phyloP scores from a whole-genome alignment of 306 rosid genomes.

The Abrus pulchellus region DNA sequence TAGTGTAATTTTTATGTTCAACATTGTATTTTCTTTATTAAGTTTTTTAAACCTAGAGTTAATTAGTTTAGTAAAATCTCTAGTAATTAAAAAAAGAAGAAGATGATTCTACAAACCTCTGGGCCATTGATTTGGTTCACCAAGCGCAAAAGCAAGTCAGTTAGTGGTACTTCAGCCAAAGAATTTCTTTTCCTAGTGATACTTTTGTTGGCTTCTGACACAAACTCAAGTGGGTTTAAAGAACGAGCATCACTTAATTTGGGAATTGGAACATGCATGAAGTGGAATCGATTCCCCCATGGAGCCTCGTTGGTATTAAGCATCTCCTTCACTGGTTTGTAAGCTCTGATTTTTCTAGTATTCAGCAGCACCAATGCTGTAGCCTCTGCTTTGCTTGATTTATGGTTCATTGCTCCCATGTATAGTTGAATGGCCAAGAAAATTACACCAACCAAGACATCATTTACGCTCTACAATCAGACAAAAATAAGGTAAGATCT shows the following conservation, averaged over 20 bases:
- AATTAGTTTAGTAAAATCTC: too few relatives aligned
- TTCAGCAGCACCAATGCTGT: slow-evolving; percentile 60
- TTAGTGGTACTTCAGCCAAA: slow-evolving; percentile 24
- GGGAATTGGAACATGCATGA: slow-evolving; percentile 54
- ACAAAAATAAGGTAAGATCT: too few relatives aligned
- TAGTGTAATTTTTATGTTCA: not conserved
- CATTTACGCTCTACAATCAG: slow-evolving; percentile 53
- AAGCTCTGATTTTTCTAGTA: slow-evolving; percentile 51
- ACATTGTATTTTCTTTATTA: not conserved
- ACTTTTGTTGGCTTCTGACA: slow-evolving; percentile 43
- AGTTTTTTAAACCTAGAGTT: too few relatives aligned
- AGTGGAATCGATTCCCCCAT: slow-evolving; percentile 60
- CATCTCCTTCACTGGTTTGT: slow-evolving; percentile 53
- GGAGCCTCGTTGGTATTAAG: slow-evolving; percentile 29
- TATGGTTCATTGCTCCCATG: slow-evolving; percentile 46
- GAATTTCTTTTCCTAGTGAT: slow-evolving; percentile 54
- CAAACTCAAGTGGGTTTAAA: slow-evolving; percentile 56
- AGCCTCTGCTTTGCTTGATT: slow-evolving; percentile 44
- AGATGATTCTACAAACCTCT: slow-evolving; percentile 38
- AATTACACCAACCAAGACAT: slow-evolving; percentile 49
- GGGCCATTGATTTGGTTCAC: slow-evolving; percentile 51
- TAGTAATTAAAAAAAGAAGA: not conserved
- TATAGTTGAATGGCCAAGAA: slow-evolving; percentile 55
- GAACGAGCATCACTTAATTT: slow-evolving; percentile 8
- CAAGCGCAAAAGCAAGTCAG: slow-evolving; percentile 11